Conservation (phyloP, 495 filamentous ascomycete genomes). For the Penicillium atrosanguineum region DNA sequence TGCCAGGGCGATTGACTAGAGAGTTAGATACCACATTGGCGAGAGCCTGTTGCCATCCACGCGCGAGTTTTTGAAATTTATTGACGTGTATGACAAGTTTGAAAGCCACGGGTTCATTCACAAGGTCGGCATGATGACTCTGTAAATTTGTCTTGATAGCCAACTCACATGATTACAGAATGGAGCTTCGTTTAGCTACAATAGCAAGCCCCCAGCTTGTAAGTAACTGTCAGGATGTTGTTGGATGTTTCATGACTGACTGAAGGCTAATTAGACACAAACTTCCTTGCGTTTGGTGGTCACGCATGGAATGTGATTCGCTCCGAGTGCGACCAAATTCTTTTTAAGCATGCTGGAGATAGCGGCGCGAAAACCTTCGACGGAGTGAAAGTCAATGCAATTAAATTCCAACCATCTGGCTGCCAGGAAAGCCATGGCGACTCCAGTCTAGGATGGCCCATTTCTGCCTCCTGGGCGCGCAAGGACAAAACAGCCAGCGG, state of each 20-base stretch:
- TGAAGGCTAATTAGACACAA: constrained; percentile 33
- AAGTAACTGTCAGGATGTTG: not conserved
- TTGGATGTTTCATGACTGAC: not conserved
- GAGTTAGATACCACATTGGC: constrained; percentile 21
- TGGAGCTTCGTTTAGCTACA: constrained; percentile 47
- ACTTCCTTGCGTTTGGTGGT: constrained; percentile 42
- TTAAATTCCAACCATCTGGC: constrained; percentile 21
- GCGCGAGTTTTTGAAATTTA: constrained; percentile 46
- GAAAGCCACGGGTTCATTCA: constrained; percentile 41
- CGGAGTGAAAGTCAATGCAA: constrained; percentile 32
- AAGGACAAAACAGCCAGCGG: constrained; percentile 45
- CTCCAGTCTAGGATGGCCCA: constrained; percentile 38
- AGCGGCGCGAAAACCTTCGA: constrained; percentile 49
- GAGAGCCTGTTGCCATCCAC: constrained; percentile 51
- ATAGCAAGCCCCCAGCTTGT: constrained; percentile 29
- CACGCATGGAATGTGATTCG: constrained; percentile 54
- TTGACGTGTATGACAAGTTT: constrained; percentile 46
- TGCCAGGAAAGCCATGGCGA: too few species aligned
- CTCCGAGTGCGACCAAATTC: constrained; percentile 49
- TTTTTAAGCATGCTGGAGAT: constrained; percentile 48
- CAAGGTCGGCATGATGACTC: constrained; percentile 43
- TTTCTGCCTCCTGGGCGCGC: constrained; percentile 42
- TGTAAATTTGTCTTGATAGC: not conserved
- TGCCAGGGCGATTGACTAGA: too few species aligned
- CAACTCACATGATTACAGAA: constrained; percentile 23